These are phyloP conservation scores for Stephanodiscus triporus DNA, from an alignment of 108 stramenopile species.

Conservation along the genomic window DNA sequence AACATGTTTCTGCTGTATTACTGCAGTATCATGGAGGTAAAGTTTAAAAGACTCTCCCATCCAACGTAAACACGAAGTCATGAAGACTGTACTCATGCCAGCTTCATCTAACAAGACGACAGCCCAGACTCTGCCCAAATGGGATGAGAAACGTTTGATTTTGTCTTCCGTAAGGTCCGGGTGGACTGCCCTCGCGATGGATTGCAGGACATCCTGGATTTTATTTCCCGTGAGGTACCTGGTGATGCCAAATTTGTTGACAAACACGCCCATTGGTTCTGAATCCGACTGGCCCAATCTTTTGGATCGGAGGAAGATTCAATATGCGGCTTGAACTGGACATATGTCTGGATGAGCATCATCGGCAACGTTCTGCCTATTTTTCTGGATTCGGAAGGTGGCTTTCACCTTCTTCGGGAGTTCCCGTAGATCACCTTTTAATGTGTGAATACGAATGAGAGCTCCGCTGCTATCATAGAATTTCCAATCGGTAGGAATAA, in stretches of 20 bases:
- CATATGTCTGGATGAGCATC: background rate
- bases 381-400: conserved; percentile 15
- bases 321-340: conserved; percentile 1
- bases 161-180: conserved; percentile 5
- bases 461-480: background rate
- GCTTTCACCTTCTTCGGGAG: background rate
- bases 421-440: background rate
- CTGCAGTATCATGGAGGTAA: background rate
- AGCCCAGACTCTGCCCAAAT: conserved; percentile 21
- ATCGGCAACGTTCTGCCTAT: conserved; percentile 7
- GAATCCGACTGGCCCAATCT: conserved; percentile 9
- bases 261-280: conserved; percentile 11
- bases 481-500: background rate
- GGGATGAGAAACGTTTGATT: background rate
- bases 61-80: conserved; percentile 9
- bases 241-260: background rate
- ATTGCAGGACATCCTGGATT: background rate
- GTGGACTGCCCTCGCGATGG: background rate
- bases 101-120: conserved; percentile 4
- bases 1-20: background rate
- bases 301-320: background rate
- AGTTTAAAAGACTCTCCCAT: conserved; percentile 1
- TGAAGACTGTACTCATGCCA: background rate
- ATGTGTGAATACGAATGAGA: background rate
- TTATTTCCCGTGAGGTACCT: conserved; percentile 11